phyloP scores from a whole-genome alignment of 2,329 filamentous ascomycete genomes.

The Myriosclerotinia curreyana region DNA sequence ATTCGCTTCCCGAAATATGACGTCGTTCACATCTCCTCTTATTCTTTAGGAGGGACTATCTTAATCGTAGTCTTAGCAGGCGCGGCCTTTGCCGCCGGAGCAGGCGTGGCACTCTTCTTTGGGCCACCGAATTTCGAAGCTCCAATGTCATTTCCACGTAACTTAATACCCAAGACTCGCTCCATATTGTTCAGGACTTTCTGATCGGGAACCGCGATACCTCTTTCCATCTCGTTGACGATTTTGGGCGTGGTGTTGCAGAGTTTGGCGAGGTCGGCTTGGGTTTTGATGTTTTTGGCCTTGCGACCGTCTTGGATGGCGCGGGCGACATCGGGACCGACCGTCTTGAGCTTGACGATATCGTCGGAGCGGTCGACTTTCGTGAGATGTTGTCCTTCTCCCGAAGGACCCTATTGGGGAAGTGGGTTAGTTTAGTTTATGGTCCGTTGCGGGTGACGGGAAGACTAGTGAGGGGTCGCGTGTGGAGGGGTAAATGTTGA shows the following conservation, averaged over 20 bases:
- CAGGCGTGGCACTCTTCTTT: slow-evolving; percentile 30
- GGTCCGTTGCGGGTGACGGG: not conserved
- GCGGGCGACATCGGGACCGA: slow-evolving; percentile 76
- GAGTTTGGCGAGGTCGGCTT: slow-evolving; percentile 81
- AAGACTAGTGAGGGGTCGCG: slow-evolving; percentile 9
- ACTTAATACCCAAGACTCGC: slow-evolving; percentile 80
- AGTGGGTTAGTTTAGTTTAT: slow-evolving; percentile 26
- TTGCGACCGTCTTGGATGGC: slow-evolving; percentile 78
- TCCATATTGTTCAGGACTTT: slow-evolving; percentile 77
- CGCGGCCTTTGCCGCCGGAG: slow-evolving; percentile 16
- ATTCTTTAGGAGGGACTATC: slow-evolving; percentile 7
- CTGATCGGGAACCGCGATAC: slow-evolving; percentile 74
- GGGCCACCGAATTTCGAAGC: slow-evolving; percentile 68
- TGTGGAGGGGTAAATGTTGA: slow-evolving; percentile 7
- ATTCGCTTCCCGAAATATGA: not conserved
- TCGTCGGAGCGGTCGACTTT: slow-evolving; percentile 98
- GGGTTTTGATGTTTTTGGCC: slow-evolving; percentile 85
- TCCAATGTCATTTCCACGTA: slow-evolving; percentile 82
- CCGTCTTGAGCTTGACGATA: slow-evolving; percentile 93
- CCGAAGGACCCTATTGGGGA: slow-evolving; percentile 17
- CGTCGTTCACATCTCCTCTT: not conserved
- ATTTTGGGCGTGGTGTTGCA: slow-evolving; percentile 82
- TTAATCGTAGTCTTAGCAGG: slow-evolving; percentile 26
- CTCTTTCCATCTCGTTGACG: slow-evolving; percentile 83
- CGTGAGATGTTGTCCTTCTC: slow-evolving; percentile 89